These are phyloP conservation scores for Cladosporium sp. DNA, from an alignment of 2,329 filamentous ascomycete genomes.

Conservation along the genomic window DNA sequence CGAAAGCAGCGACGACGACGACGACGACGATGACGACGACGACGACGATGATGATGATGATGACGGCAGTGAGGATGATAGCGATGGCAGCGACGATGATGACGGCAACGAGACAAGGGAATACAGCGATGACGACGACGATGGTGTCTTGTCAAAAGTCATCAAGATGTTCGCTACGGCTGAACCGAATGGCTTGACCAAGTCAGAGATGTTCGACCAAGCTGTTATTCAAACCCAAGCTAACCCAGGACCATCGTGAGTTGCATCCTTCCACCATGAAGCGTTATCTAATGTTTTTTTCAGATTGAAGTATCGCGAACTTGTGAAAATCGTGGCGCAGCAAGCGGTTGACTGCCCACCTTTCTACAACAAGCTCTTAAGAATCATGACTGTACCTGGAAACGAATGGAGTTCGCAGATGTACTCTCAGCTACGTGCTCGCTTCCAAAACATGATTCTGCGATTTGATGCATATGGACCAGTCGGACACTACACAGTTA, in stretches of 20 bases:
- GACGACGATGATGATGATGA: neutral
- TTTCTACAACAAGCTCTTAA: neutral
- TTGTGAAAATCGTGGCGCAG: neutral
- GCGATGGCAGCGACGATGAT: neutral
- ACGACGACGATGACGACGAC: neutral
- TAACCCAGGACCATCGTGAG: neutral
- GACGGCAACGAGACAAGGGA: neutral
- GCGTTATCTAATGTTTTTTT: neutral
- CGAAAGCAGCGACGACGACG: slow-evolving; percentile 3
- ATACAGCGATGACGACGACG: slow-evolving; percentile 1
- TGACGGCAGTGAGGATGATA: neutral
- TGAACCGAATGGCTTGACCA: neutral
- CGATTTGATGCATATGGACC: neutral
- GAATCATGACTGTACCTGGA: neutral
- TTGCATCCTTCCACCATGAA: neutral
- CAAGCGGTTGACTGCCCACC: neutral
- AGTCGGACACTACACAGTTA: neutral
- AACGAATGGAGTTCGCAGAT: neutral
- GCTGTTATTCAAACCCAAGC: neutral
- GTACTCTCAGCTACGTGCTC: neutral
- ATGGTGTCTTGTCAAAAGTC: neutral
- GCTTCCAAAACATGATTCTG: neutral
- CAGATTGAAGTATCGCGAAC: neutral
- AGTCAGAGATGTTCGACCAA: neutral
- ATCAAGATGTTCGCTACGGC: neutral